Conservation (phyloP, 805 yeast genomes). For the Lachancea thermotolerans region DNA sequence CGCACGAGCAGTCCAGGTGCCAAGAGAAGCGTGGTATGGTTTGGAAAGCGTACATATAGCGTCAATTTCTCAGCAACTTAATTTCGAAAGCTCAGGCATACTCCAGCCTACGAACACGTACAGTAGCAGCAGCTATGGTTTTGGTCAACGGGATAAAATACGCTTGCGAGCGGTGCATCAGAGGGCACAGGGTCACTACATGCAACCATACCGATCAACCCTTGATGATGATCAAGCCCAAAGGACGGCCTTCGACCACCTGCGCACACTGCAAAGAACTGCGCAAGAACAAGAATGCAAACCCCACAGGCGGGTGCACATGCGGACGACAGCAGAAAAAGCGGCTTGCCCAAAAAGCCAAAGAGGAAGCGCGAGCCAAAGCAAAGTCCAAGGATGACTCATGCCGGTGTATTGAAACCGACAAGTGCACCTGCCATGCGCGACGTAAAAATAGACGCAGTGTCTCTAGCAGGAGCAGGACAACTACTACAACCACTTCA, state of each 20-base stretch:
- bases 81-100: too few relatives aligned
- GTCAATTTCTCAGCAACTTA: neutral
- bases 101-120: neutral
- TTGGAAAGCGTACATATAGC: neutral
- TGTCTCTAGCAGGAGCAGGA: neutral
- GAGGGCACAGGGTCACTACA: constrained; percentile 94
- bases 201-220: constrained; percentile 92
- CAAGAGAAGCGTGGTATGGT: too few relatives aligned
- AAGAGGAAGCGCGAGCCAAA: constrained; percentile 28
- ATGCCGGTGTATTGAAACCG: constrained; percentile 15
- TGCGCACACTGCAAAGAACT: constrained; percentile 80
- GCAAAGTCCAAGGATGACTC: constrained; percentile 14
- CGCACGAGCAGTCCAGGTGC: too few relatives aligned
- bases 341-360: constrained; percentile 30
- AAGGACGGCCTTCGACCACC: constrained; percentile 92
- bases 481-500: neutral
- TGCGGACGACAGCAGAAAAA: constrained; percentile 53
- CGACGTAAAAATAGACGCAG: constrained; percentile 5
- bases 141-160: constrained; percentile 86
- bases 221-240: constrained; percentile 86
- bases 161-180: constrained; percentile 92
- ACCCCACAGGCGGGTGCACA: constrained; percentile 52
- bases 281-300: constrained; percentile 59
- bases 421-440: constrained; percentile 10
- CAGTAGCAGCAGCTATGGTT: constrained; percentile 49